Base-by-base conservation (phyloP, 495 filamentous ascomycete species). In the Evernia prunastri region DNA sequence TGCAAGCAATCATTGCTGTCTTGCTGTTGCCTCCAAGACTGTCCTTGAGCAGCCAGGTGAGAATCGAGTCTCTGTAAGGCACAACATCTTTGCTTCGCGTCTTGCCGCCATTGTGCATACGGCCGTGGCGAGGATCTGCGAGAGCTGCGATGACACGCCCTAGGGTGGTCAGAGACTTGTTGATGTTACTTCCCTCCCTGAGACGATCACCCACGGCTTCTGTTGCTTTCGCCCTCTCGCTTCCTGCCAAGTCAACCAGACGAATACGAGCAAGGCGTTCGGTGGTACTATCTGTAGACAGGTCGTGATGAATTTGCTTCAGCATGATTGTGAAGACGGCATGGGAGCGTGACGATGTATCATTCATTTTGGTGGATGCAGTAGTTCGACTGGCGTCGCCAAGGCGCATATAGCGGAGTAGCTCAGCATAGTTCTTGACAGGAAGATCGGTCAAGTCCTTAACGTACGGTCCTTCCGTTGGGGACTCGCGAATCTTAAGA, bases 281-380 rank as follows among this genome's bases (percentile, higher is more conserved):
- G 9, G 93, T 97, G 1, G 94, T 97, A 73, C 96, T 90, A 72
- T 97, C 95, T 1, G 90, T 93, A 25, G 90, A 88, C 74, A 96
- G 86, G 69, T 96, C 90, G 77, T 97, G 93, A 65, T 91, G 87
- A 65, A 99, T 97, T 73, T 97, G 92, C 76, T 97, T 97, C 36
- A 99, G 79, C 72, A 93, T 92, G 65, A 99, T 92, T 23, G 94
- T 99, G 72, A 99, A 99, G 43, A 99, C 94, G 4, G 95, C 91
- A 71, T 99, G 94, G 59, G 89, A 93, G 72, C 94, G 88, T 42
- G 87, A 92, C 31, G 89, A 93, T 25, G 92, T 97, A 75, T 99
- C 94, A 72, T 99, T 99, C 94, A 99, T 99, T 77, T 97, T 99
- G 17, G 94, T 99, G 75, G 89, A 90, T 29, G 94, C 94, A n/a